Conservation (phyloP, 2,329 filamentous ascomycete genomes). For the Exophiala bonariae region DNA sequence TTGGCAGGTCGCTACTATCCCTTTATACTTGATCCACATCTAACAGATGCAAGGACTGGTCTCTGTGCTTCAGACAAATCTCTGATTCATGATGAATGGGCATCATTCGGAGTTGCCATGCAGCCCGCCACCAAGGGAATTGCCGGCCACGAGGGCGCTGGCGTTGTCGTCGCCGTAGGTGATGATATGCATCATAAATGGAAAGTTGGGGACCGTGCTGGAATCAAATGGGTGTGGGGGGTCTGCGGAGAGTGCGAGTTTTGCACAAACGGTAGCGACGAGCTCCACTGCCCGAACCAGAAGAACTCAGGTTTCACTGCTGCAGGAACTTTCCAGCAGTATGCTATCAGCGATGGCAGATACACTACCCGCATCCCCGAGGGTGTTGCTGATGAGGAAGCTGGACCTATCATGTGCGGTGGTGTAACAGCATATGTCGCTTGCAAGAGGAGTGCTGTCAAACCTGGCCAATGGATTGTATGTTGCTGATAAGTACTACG, state of each 20-base stretch:
- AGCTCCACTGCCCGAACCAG: slow-evolving; percentile 38
- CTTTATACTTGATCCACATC: background rate
- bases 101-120: slow-evolving; percentile 25
- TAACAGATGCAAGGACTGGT: slow-evolving; percentile 49
- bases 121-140: slow-evolving; percentile 24
- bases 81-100: slow-evolving; percentile 28
- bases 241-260: slow-evolving; percentile 80
- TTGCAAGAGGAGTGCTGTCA: slow-evolving; percentile 40
- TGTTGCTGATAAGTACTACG: background rate
- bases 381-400: slow-evolving; percentile 38
- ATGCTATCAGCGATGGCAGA: slow-evolving; percentile 35
- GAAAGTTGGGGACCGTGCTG: slow-evolving; percentile 79
- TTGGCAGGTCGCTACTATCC: slow-evolving; percentile 45
- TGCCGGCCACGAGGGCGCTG: slow-evolving; percentile 65
- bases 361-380: slow-evolving; percentile 39
- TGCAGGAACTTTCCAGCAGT: slow-evolving; percentile 40
- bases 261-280: slow-evolving; percentile 56
- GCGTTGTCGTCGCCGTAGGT: slow-evolving; percentile 77
- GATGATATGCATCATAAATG: slow-evolving; percentile 70
- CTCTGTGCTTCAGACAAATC: slow-evolving; percentile 78
- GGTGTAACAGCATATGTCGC: slow-evolving; percentile 39
- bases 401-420: slow-evolving; percentile 40
- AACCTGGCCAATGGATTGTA: slow-evolving; percentile 33
- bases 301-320: slow-evolving; percentile 39
- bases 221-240: slow-evolving; percentile 90